Evolutionary conservation across 1,139 yeast species (phyloP).

Genomic region (Spencermartinsiella ligniputridi): DNA sequence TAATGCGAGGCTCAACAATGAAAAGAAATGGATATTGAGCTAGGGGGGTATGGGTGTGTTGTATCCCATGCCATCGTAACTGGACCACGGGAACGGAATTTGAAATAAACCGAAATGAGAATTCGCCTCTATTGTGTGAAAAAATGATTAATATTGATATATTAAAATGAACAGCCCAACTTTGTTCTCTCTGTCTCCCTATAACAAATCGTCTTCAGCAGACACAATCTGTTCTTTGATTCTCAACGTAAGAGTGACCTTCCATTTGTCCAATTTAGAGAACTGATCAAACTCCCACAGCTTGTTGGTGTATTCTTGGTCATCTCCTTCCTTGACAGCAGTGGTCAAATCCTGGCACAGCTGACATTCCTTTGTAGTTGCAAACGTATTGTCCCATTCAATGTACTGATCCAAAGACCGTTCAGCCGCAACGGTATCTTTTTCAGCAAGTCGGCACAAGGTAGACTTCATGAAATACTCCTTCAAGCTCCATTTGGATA

Average conservation of each 20-base stretch:
- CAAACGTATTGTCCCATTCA: slow-evolving; percentile 75
- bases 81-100: too few species aligned
- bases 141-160: too few species aligned
- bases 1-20: too few species aligned
- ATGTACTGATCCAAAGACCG: slow-evolving; percentile 61
- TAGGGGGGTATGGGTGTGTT: too few species aligned
- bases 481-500: slow-evolving; percentile 87
- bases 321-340: slow-evolving; percentile 74
- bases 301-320: slow-evolving; percentile 67
- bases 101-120: too few species aligned
- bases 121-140: too few species aligned
- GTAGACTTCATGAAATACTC: slow-evolving; percentile 85
- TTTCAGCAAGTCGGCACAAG: slow-evolving; percentile 74
- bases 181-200: too few species aligned
- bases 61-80: too few species aligned
- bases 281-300: slow-evolving; percentile 86
- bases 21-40: too few species aligned
- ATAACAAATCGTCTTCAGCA: slow-evolving; percentile 58
- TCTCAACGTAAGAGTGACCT: slow-evolving; percentile 78
- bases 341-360: slow-evolving; percentile 59
- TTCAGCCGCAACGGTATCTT: slow-evolving; percentile 78
- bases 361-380: slow-evolving; percentile 71
- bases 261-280: slow-evolving; percentile 85
- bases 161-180: too few species aligned
- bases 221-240: slow-evolving; percentile 71